A percentile compares a stretch with the other conserved stretches of the same genome.
These are phyloP conservation scores for Colletotrichum noveboracense DNA, from an alignment of 2,329 filamentous ascomycete genomes.

Conservation along the genomic window DNA sequence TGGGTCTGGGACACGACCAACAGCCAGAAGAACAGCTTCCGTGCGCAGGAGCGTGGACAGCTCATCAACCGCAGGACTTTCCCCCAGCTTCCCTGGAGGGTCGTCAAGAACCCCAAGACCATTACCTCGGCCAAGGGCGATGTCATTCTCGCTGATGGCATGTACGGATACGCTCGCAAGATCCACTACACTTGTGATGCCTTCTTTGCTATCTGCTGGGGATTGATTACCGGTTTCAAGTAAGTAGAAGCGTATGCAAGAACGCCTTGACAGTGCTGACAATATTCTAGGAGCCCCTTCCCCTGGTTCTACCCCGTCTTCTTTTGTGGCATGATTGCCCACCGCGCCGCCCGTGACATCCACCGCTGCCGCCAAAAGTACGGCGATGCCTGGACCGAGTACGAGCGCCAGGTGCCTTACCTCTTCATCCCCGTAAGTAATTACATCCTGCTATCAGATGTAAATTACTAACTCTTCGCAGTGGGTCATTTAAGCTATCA, in stretches of 20 bases:
- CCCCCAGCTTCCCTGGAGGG: constrained; percentile 89
- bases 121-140: constrained; percentile 78
- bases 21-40: constrained; percentile 93
- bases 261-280: background rate
- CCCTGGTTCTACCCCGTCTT: constrained; percentile 91
- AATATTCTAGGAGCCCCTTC: constrained; percentile 65
- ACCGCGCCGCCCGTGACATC: constrained; percentile 79
- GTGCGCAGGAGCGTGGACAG: constrained; percentile 77
- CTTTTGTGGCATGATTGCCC: constrained; percentile 80
- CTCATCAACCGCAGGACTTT: constrained; percentile 77
- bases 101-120: constrained; percentile 78
- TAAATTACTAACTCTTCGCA: background rate
- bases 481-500: background rate
- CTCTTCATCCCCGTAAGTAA: constrained; percentile 67
- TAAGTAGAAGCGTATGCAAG: background rate
- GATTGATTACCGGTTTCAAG: constrained; percentile 78
- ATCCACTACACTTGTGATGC: constrained; percentile 79
- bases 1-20: constrained; percentile 94
- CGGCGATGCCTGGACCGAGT: constrained; percentile 81
- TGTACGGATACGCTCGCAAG: constrained; percentile 61
- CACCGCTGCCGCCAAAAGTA: constrained; percentile 79
- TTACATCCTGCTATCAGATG: background rate
- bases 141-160: constrained; percentile 82
- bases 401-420: constrained; percentile 80
- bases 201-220: constrained; percentile 80